phyloP scores from a whole-genome alignment of 2,329 filamentous ascomycete genomes.

The Emergomyces pasteurianus region DNA sequence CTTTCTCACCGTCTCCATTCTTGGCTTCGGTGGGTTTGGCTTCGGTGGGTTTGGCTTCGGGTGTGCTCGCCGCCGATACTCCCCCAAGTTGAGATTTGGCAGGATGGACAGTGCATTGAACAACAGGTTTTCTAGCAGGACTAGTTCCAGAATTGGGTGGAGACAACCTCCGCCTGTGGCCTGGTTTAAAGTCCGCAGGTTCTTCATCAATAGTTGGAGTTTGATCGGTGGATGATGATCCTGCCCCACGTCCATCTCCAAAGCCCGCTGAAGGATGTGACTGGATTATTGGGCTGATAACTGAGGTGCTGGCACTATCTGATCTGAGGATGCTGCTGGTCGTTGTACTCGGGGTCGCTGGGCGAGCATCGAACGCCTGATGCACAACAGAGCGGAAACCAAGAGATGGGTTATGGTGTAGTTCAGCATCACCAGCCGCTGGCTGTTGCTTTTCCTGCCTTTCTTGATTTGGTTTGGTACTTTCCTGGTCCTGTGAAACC shows the following conservation, averaged over 20 bases:
- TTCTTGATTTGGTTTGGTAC: not conserved
- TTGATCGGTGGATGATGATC: conserved; percentile 18
- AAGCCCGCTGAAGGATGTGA: conserved; percentile 37
- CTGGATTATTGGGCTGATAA: conserved; percentile 55
- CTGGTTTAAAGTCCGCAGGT: conserved; percentile 37
- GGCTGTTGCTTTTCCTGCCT: conserved; percentile 9
- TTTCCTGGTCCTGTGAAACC: not conserved
- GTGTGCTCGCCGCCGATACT: not conserved
- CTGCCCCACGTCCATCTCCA: conserved; percentile 23
- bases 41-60: not conserved
- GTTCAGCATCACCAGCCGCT: conserved; percentile 16
- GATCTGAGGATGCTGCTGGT: conserved; percentile 45
- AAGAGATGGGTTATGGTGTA: conserved; percentile 43
- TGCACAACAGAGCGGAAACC: conserved; percentile 51
- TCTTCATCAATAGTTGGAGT: conserved; percentile 48
- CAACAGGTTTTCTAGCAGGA: conserved; percentile 46
- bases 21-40: no score
- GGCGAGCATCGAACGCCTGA: conserved; percentile 49
- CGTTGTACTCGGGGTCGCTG: conserved; percentile 41
- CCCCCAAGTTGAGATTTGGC: conserved; percentile 35
- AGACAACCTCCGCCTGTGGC: conserved; percentile 46
- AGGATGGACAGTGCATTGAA: conserved; percentile 33
- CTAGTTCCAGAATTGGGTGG: conserved; percentile 49
- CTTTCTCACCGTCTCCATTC: not conserved
- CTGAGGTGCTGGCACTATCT: conserved; percentile 50